Evolutionary conservation across 148 eudicot genomes (phyloP), one percentile per base, ranked within the genome.

Genomic region (Vaccinium darrowii): DNA sequence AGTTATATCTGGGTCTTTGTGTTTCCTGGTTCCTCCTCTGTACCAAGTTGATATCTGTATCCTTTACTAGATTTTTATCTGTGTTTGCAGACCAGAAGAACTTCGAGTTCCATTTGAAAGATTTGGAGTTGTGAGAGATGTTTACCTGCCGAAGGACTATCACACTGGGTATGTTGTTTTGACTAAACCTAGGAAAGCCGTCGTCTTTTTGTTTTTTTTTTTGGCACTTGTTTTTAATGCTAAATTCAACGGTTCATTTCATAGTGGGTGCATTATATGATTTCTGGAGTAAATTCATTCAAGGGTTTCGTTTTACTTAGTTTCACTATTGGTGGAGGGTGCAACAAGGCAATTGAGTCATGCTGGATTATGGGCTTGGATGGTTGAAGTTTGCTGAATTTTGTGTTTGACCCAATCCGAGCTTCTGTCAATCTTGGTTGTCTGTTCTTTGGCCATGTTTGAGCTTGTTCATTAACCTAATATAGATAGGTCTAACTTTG

Each of bases 71-170:
- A 76, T 58, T 54, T 5, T 67, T 54, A n/a, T 79, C 27, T 79
- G 60, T 86, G n/a, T 43, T 84, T 89, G 76, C 84, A 94, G 97
- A 88, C 89, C 95, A 65, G 97, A 94, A 78, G 97, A 94, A 86
- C 97, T 94, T 79, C 92, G 97, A 50, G 86, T 88, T 84, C 93
- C 95, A 27, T 94, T 94, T 89, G 97, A 92, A 89, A 89, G 95
- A 67, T 94, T 87, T 89, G 97, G 97, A 82, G 83, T 88, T 78
- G 95, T 94, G 51, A 91, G 95, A 85, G 97, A 94, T 87, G 95
- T 94, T 47, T 94, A 94, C 84, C 85, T 94, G 81, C 95, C 97
- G 8, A 94, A 89, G 89, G 91, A 94, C 81, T 94, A 91, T 74
- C 90, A 92, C 84, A 88, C 95, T 39, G 95, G 95, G 97, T 94